A percentile compares a stretch with the other conserved stretches of the same genome.
Evolutionary conservation across 1,284 basidiomycete genomes (phyloP).

Genomic region (Ganoderma leucocontextum): DNA sequence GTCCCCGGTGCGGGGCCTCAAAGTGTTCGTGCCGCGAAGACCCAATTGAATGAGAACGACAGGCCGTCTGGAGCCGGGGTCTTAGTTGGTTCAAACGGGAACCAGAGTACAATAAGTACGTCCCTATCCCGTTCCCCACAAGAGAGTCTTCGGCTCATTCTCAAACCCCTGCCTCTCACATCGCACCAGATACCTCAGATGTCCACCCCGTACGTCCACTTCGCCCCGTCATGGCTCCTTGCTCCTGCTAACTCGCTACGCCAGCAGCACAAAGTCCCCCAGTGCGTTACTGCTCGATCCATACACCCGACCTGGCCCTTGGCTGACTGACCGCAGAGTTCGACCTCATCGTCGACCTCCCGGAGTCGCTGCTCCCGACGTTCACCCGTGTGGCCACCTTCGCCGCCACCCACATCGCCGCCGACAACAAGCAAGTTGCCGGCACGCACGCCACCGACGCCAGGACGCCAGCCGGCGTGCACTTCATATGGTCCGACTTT

Average conservation of each 20-base stretch:
- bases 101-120: background rate
- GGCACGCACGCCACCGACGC: background rate
- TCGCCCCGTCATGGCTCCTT: background rate
- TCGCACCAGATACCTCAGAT: background rate
- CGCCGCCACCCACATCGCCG: background rate
- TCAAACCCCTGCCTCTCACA: background rate
- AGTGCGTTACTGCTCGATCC: background rate
- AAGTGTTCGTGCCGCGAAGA: background rate
- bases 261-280: background rate
- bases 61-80: background rate
- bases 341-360: background rate
- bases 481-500: background rate
- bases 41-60: background rate
- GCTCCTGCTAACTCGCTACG: background rate
- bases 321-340: background rate
- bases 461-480: background rate
- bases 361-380: background rate
- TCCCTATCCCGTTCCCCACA: background rate
- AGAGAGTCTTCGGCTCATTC: background rate
- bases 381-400: background rate
- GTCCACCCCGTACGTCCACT: background rate
- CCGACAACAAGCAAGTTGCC: background rate
- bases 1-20: background rate
- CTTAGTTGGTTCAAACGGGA: background rate
- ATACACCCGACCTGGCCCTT: background rate